These are phyloP conservation scores for Amaranthus palmeri DNA, from an alignment of 148 eudicot species.

Conservation along the genomic window DNA sequence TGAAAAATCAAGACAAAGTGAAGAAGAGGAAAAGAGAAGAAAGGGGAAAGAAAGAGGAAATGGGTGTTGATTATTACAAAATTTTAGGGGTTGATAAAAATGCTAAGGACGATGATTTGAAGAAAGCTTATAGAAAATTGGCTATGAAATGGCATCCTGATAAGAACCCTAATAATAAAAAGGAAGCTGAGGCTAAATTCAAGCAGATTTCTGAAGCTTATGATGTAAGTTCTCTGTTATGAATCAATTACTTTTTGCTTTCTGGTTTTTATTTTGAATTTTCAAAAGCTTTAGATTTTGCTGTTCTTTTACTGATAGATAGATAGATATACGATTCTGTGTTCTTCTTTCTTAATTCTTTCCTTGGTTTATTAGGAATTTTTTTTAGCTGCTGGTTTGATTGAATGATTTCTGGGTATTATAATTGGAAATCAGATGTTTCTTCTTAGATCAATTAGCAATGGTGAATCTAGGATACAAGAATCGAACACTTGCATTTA, in stretches of 20 bases:
- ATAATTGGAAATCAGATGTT: too few species aligned
- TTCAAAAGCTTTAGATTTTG: too few species aligned
- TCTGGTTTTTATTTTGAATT: background rate
- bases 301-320: background rate
- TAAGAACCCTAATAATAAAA: slow-evolving; percentile 50
- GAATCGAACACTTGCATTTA: too few species aligned
- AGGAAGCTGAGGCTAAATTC: slow-evolving; percentile 64
- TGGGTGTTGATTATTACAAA: slow-evolving; percentile 64
- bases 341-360: background rate
- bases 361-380: background rate
- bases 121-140: slow-evolving; percentile 58
- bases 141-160: slow-evolving; percentile 70
- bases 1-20: background rate
- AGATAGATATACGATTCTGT: background rate
- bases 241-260: background rate
- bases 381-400: background rate
- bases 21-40: slow-evolving; percentile 20
- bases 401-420: too few species aligned
- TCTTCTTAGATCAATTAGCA: too few species aligned
- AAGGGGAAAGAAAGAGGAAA: slow-evolving; percentile 27
- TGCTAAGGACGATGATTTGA: slow-evolving; percentile 61
- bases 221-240: slow-evolving; percentile 33
- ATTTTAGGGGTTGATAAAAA: slow-evolving; percentile 45
- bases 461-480: too few species aligned
- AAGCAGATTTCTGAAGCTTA: slow-evolving; percentile 72